Evolutionary conservation across 75 land plant species (phyloP), one percentile per base, ranked within the genome.

Genomic region (Pseudotsuga menziesii): DNA sequence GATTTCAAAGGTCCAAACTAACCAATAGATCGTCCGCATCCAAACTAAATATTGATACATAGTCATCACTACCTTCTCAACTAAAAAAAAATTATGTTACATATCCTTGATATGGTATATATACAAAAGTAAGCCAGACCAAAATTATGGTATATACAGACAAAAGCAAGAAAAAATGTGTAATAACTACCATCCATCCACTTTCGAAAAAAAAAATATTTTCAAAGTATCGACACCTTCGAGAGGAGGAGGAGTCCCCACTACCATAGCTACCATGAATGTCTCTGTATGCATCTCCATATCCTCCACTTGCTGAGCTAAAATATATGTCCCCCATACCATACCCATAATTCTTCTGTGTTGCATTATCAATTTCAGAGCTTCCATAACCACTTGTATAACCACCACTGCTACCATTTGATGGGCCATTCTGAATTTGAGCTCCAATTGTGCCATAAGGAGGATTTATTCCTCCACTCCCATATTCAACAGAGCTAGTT

Each of bases 341-440:
- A 59, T 80, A 74, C 22, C 73, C 82, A 64, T 16, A 20, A 41
- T 44, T 67, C 22, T 44, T 67, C 22, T 67, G 54, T 32, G 78
- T 79, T n/a, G 78, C 77, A 70, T 81, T 77, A 62, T 84, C 88
- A 23, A 83, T 83, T 56, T 89, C 88, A 63, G 79, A 71, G 0
- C 76, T 70, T 27, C 96, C 96, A 86, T 91, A 91, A 0, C 85
- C 89, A 82, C 84, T 78, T 60, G 76, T 81, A 76, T 73, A 83
- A n/a, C 78, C 79, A n/a, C 82, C 87, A 79, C 87, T 86, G 22
- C 82, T 79, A 2, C 87, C 89, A 61, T 82, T 86, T 56, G 76
- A 74, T 35, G 87, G 89, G 58, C 89, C 90, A 85, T 86, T 86
- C 54, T 84, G 83, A 25, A 41, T 12, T 81, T 83, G 89, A 5